phyloP scores from a whole-genome alignment of 176 grass and related monocot genomes.

The Paspalum vaginatum region DNA sequence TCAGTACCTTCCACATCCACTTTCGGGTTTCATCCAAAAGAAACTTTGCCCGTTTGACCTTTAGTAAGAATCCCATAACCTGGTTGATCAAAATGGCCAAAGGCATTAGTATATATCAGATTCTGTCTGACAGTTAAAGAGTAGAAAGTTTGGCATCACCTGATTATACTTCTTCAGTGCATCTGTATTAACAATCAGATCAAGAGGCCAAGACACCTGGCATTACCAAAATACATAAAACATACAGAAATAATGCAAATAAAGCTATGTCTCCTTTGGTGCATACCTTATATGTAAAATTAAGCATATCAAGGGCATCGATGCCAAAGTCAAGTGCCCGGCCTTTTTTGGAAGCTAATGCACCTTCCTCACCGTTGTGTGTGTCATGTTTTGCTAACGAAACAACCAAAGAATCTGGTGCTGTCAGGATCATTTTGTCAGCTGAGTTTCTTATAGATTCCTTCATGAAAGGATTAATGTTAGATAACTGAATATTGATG shows the following conservation, averaged over 20 bases:
- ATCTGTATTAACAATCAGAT: slow-evolving; percentile 83
- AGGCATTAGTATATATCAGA: background rate
- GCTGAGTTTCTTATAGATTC: slow-evolving; percentile 96
- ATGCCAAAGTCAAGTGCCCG: slow-evolving; percentile 79
- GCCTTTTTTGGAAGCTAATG: slow-evolving; percentile 52
- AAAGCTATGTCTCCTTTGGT: slow-evolving; percentile 26
- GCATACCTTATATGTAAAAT: slow-evolving; percentile 92
- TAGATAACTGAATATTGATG: slow-evolving; percentile 31
- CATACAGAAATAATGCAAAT: slow-evolving; percentile 24
- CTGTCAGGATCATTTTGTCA: slow-evolving; percentile 74
- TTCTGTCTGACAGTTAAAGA: slow-evolving; percentile 3
- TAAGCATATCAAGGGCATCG: slow-evolving; percentile 85
- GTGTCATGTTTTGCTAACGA: slow-evolving; percentile 57
- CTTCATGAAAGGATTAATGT: slow-evolving; percentile 51
- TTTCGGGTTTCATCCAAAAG: slow-evolving; percentile 88
- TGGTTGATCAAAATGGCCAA: slow-evolving; percentile 36
- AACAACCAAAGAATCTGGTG: slow-evolving; percentile 84
- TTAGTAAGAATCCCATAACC: slow-evolving; percentile 99
- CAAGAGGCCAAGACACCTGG: slow-evolving; percentile 96
- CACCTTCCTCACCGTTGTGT: slow-evolving; percentile 53
- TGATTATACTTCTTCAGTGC: slow-evolving; percentile 95
- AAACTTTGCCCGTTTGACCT: slow-evolving; percentile 95
- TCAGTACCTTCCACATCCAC: slow-evolving; percentile 93
- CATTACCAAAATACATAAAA: slow-evolving; percentile 45
- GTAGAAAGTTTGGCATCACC: slow-evolving; percentile 53